Evolutionary conservation across 2,329 filamentous ascomycete genomes (phyloP).

Genomic region (Penicillium sp.): DNA sequence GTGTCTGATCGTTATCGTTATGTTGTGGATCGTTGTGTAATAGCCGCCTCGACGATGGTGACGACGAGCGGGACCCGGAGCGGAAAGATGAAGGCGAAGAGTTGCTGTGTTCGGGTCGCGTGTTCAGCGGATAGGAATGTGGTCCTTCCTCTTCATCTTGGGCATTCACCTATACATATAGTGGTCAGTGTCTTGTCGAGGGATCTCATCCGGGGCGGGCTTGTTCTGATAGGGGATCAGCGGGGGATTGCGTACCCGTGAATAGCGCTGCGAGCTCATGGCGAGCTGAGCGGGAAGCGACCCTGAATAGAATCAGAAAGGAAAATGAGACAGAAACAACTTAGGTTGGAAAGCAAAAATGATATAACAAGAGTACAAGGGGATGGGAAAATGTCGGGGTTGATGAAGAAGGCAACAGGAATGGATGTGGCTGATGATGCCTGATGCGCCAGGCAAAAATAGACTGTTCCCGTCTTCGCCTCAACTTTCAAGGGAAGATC

Average conservation of each 20-base stretch:
- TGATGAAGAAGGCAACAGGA: constrained; percentile 24
- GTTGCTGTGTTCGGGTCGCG: constrained; percentile 31
- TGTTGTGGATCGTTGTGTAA: constrained; percentile 53
- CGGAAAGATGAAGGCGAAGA: constrained; percentile 74
- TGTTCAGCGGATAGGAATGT: constrained; percentile 34
- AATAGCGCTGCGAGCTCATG: constrained; percentile 53
- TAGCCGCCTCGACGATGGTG: constrained; percentile 56
- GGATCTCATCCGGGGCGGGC: constrained; percentile 13
- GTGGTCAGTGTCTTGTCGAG: constrained; percentile 13
- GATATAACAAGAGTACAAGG: constrained; percentile 19
- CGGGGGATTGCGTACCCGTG: constrained; percentile 42
- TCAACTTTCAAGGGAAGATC: constrained; percentile 1
- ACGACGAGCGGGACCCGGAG: constrained; percentile 80
- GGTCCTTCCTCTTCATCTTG: constrained; percentile 45
- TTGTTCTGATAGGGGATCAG: constrained; percentile 20
- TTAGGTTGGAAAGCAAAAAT: constrained; percentile 14
- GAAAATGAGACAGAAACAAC: constrained; percentile 14
- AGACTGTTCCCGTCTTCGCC: constrained; percentile 10
- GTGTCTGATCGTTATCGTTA: constrained; percentile 69
- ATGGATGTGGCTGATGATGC: constrained; percentile 21
- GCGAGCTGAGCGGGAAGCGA: constrained; percentile 38
- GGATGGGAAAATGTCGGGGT: constrained; percentile 24
- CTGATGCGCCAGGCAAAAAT: constrained; percentile 19
- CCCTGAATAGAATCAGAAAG: constrained; percentile 22
- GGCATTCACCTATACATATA: constrained; percentile 41